Evolutionary conservation across 2,329 filamentous ascomycete species (phyloP).

Genomic region (Fusarium sp.): DNA sequence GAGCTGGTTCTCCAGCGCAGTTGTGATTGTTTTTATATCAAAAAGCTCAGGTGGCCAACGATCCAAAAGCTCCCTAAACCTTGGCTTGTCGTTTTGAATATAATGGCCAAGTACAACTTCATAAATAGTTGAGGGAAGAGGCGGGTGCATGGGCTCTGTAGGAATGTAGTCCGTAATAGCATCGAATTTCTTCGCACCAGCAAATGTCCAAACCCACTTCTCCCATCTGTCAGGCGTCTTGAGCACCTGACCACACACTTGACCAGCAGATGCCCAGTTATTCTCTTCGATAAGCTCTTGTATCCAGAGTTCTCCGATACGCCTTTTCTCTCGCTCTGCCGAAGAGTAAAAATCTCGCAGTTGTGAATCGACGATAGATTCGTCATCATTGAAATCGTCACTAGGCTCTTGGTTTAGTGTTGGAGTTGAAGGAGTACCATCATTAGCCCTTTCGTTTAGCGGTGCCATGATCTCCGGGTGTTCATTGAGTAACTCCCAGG

Average conservation of each 20-base stretch:
- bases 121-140: conserved; percentile 83
- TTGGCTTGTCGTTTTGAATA: conserved; percentile 77
- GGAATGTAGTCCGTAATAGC: conserved; percentile 90
- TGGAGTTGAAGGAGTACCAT: conserved; percentile 53
- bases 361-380: conserved; percentile 64
- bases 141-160: conserved; percentile 76
- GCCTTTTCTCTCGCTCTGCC: conserved; percentile 85
- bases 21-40: conserved; percentile 78
- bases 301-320: conserved; percentile 93
- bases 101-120: conserved; percentile 92
- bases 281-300: conserved; percentile 79
- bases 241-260: conserved; percentile 84
- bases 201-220: conserved; percentile 94
- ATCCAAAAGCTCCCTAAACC: conserved; percentile 82
- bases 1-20: conserved; percentile 83
- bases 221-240: conserved; percentile 86
- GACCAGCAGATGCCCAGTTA: conserved; percentile 81
- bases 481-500: conserved; percentile 89
- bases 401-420: conserved; percentile 51
- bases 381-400: conserved; percentile 80
- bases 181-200: conserved; percentile 84
- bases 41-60: conserved; percentile 87
- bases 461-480: conserved; percentile 77
- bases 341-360: conserved; percentile 67
- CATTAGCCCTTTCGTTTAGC: conserved; percentile 50